Percentiles rank a stretch among this genome's conserved stretches.
phyloP scores from a whole-genome alignment of 225 moss, liverwort and hornwort species.

The Pleurozium schreberi region DNA sequence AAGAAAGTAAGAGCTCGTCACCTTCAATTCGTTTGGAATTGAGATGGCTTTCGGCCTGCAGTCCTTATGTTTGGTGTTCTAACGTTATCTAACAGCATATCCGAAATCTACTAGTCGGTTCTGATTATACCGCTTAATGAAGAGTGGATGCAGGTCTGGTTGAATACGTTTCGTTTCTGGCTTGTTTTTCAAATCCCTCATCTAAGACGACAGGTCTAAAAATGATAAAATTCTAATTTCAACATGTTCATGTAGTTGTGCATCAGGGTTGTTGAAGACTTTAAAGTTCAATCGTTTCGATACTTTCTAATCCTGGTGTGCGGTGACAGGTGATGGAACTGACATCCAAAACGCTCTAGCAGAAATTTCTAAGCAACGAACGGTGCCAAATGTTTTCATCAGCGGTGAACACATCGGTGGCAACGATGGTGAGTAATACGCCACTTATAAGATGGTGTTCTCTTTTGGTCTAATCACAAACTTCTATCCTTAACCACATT shows the following conservation, averaged over 20 bases:
- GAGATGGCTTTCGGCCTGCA: background rate
- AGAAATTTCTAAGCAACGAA: conserved; percentile 29
- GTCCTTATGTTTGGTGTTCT: background rate
- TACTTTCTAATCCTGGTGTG: background rate
- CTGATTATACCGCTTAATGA: no score
- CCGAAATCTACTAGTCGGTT: background rate
- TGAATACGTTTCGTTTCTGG: background rate
- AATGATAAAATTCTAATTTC: background rate
- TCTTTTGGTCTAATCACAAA: background rate
- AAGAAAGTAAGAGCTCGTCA: conserved; percentile 4
- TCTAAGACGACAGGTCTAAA: no score
- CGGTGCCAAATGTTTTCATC: conserved; percentile 38
- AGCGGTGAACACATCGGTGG: conserved; percentile 38
- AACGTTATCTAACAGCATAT: background rate
- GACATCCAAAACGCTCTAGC: conserved; percentile 15
- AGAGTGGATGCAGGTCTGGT: background rate
- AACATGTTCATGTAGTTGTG: background rate
- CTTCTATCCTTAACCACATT: no score
- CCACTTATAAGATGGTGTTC: background rate
- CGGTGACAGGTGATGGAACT: conserved; percentile 17
- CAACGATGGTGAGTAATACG: conserved; percentile 14
- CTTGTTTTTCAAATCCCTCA: background rate
- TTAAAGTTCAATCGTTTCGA: background rate
- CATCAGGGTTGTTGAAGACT: background rate
- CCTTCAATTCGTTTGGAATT: background rate